phyloP scores from a whole-genome alignment of 2,329 filamentous ascomycete genomes.

The Colletotrichum caudatum region DNA sequence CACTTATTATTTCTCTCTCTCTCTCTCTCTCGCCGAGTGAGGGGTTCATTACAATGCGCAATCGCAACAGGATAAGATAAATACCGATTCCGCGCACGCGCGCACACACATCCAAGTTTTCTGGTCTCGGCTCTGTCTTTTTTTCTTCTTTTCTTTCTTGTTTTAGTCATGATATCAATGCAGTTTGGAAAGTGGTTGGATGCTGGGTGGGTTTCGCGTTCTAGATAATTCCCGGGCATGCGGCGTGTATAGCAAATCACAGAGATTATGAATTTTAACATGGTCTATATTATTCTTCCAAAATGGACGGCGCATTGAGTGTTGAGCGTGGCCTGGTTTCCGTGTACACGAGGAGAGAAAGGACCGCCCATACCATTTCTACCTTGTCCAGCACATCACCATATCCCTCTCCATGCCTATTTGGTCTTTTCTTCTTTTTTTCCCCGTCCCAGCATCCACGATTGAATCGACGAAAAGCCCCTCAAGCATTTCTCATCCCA shows the following conservation, averaged over 20 bases:
- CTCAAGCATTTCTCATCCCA: not conserved
- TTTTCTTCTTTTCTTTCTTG: not conserved
- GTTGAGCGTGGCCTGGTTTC: not conserved
- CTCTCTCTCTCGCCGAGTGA: slow-evolving; percentile 8
- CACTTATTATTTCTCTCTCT: not conserved
- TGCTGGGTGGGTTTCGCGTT: slow-evolving; percentile 3
- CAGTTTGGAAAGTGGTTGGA: slow-evolving; percentile 3
- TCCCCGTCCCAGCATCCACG: not conserved
- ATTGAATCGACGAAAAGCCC: not conserved
- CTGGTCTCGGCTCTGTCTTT: not conserved
- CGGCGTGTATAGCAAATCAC: slow-evolving; percentile 20
- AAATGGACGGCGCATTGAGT: slow-evolving; percentile 4
- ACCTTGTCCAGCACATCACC: not conserved
- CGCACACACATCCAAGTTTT: not conserved
- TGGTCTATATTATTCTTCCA: not conserved
- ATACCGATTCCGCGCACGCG: not conserved
- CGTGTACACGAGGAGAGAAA: not conserved
- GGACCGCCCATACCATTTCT: not conserved
- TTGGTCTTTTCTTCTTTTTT: not conserved
- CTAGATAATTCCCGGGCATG: slow-evolving; percentile 34
- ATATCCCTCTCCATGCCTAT: not conserved
- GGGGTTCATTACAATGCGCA: slow-evolving; percentile 3
- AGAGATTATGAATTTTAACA: not conserved
- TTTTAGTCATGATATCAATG: slow-evolving; percentile 38
- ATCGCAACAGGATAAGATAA: not conserved